Percentiles rank a stretch among this genome's conserved stretches.
Evolutionary conservation across 2,329 filamentous ascomycete species (phyloP).

Genomic region (Malbranchea cinnamomea): DNA sequence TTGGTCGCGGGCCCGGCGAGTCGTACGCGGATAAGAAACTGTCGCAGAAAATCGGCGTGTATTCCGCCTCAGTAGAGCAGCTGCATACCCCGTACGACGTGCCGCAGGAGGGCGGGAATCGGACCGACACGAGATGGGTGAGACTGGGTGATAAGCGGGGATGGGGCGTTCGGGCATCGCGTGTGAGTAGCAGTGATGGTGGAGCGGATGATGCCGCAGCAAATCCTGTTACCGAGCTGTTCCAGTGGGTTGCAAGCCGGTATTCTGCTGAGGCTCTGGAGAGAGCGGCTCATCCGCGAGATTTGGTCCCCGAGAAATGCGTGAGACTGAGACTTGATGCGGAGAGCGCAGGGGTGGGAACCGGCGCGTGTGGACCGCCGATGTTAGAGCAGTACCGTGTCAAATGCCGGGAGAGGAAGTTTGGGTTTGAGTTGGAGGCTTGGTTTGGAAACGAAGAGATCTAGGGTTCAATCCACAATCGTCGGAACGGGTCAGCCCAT

Average conservation of each 20-base stretch:
- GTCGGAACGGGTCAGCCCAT: too few species aligned
- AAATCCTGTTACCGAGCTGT: conserved; percentile 1
- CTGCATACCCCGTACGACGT: conserved; percentile 16
- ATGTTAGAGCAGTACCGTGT: conserved; percentile 1
- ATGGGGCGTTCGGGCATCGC: conserved; percentile 2
- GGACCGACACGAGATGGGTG: conserved; percentile 13
- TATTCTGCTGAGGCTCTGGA: conserved; percentile 11
- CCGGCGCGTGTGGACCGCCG: conserved; percentile 3
- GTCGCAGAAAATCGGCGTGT: conserved; percentile 12
- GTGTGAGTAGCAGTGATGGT: neutral
- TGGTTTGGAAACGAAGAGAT: too few species aligned
- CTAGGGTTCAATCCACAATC: too few species aligned
- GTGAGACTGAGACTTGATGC: conserved; percentile 12
- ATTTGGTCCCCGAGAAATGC: conserved; percentile 9
- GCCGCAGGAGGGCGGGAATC: conserved; percentile 16
- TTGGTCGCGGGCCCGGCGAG: conserved; percentile 16
- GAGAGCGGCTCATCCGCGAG: conserved; percentile 11
- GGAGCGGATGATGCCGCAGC: neutral
- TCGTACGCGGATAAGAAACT: conserved; percentile 15
- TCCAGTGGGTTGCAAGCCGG: conserved; percentile 11
- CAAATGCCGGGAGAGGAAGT: conserved; percentile 1
- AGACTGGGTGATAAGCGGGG: conserved; percentile 7
- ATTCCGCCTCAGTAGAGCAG: conserved; percentile 7
- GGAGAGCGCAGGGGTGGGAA: conserved; percentile 6
- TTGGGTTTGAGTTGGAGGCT: conserved; percentile 2